These are phyloP conservation scores for Penicillium verrucosum DNA, from an alignment of 2,329 filamentous ascomycete genomes.

Conservation along the genomic window DNA sequence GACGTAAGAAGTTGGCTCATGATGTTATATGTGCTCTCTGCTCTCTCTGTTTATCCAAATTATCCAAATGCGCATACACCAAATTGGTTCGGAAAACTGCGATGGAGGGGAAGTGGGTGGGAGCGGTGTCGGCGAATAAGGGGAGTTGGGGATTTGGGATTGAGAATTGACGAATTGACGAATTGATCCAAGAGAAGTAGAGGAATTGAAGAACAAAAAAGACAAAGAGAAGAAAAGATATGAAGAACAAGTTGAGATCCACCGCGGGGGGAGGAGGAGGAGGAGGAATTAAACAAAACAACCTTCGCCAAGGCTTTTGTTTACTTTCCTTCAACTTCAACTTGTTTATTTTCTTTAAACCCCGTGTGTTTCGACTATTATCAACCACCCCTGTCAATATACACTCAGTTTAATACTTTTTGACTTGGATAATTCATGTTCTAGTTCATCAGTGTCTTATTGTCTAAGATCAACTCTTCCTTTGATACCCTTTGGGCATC, in stretches of 20 bases:
- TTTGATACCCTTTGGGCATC: constrained; percentile 21
- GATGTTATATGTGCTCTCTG: constrained; percentile 23
- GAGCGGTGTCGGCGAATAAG: constrained; percentile 3
- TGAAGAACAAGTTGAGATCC: constrained; percentile 15
- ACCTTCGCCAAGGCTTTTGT: constrained; percentile 25
- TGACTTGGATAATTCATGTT: not conserved
- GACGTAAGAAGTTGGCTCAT: constrained; percentile 75
- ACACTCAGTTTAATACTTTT: not conserved
- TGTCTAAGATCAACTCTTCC: constrained; percentile 7
- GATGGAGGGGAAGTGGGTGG: constrained; percentile 2
- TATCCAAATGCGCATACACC: constrained; percentile 20
- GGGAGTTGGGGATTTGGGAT: not conserved
- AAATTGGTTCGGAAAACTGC: constrained; percentile 5
- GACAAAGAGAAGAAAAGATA: not conserved
- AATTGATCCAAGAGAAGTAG: not conserved
- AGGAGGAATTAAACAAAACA: constrained; percentile 21
- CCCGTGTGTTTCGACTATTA: not conserved
- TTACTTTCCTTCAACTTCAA: constrained; percentile 24
- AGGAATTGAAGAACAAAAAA: not conserved
- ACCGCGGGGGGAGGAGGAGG: constrained; percentile 23
- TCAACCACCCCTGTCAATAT: not conserved
- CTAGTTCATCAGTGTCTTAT: not conserved
- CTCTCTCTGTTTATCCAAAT: constrained; percentile 12
- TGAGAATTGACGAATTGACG: not conserved
- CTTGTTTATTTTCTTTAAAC: constrained; percentile 18